Conservation (phyloP, 345 rosid genomes). For the Iberis pinnata region DNA sequence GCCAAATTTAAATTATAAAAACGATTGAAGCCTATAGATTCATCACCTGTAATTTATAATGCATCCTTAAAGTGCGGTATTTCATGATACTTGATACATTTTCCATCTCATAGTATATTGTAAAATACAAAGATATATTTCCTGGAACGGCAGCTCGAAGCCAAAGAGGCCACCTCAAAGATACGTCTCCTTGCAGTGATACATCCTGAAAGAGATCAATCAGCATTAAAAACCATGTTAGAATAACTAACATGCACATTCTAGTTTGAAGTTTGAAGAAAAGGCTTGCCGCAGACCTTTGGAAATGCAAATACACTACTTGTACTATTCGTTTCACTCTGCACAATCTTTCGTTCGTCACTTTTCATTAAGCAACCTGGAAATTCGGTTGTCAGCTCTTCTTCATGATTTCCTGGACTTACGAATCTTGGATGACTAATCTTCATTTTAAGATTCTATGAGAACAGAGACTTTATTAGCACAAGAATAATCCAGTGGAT, state of each 20-base stretch:
- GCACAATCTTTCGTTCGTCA: constrained; percentile 30
- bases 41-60: constrained; percentile 65
- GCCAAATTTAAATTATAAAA: neutral
- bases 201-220: constrained; percentile 48
- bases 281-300: constrained; percentile 49
- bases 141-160: constrained; percentile 91
- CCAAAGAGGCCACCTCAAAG: constrained; percentile 92
- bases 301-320: constrained; percentile 62
- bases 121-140: constrained; percentile 47
- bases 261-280: constrained; percentile 9
- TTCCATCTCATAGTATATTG: constrained; percentile 82
- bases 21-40: constrained; percentile 2
- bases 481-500: constrained; percentile 12
- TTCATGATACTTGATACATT: constrained; percentile 63
- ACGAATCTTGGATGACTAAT: constrained; percentile 75
- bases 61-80: constrained; percentile 82
- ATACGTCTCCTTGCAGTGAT: constrained; percentile 42
- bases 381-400: constrained; percentile 41
- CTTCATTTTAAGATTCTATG: constrained; percentile 94
- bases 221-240: constrained; percentile 23
- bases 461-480: constrained; percentile 15
- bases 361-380: constrained; percentile 70
- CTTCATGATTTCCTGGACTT: constrained; percentile 42
- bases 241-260: constrained; percentile 15
- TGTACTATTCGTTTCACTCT: constrained; percentile 27